phyloP scores from a whole-genome alignment of 2,329 filamentous ascomycete species.

The Trichocomaceae sp. region DNA sequence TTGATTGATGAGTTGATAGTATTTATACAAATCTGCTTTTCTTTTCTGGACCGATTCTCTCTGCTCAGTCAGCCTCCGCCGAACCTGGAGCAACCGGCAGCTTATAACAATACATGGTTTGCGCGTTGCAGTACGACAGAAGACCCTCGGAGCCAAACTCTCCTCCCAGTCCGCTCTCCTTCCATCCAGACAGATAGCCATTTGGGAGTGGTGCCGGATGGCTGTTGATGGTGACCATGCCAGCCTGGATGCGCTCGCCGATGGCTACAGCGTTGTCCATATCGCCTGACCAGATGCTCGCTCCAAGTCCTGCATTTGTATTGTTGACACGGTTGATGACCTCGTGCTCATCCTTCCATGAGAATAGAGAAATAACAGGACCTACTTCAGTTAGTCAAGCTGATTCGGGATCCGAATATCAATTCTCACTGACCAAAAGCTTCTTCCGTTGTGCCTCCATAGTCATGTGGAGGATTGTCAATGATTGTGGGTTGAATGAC shows the following conservation, averaged over 20 bases:
- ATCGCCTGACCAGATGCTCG: slow-evolving; percentile 42
- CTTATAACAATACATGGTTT: slow-evolving; percentile 15
- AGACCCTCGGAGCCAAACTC: slow-evolving; percentile 23
- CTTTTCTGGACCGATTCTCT: background rate
- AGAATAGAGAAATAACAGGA: slow-evolving; percentile 55
- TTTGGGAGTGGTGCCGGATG: slow-evolving; percentile 17
- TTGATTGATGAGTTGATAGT: background rate
- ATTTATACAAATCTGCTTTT: background rate
- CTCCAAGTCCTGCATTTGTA: slow-evolving; percentile 41
- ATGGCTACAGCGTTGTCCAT: slow-evolving; percentile 39
- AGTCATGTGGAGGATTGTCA: slow-evolving; percentile 48
- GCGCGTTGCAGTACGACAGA: slow-evolving; percentile 17
- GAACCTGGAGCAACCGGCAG: slow-evolving; percentile 12
- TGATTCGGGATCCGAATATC: background rate
- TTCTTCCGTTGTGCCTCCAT: slow-evolving; percentile 49
- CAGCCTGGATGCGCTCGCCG: slow-evolving; percentile 37
- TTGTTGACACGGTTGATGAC: slow-evolving; percentile 38
- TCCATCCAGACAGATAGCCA: slow-evolving; percentile 20
- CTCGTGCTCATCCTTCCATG: slow-evolving; percentile 48
- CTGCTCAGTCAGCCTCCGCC: slow-evolving; percentile 11
- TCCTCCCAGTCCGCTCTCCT: slow-evolving; percentile 26
- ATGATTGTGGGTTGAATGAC: slow-evolving; percentile 53
- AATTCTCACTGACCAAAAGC: slow-evolving; percentile 42
- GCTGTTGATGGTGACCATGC: slow-evolving; percentile 36
- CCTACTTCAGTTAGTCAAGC: slow-evolving; percentile 20